These are phyloP conservation scores for Chalciporus chontae DNA, from an alignment of 768 basidiomycete genomes.

Conservation along the genomic window DNA sequence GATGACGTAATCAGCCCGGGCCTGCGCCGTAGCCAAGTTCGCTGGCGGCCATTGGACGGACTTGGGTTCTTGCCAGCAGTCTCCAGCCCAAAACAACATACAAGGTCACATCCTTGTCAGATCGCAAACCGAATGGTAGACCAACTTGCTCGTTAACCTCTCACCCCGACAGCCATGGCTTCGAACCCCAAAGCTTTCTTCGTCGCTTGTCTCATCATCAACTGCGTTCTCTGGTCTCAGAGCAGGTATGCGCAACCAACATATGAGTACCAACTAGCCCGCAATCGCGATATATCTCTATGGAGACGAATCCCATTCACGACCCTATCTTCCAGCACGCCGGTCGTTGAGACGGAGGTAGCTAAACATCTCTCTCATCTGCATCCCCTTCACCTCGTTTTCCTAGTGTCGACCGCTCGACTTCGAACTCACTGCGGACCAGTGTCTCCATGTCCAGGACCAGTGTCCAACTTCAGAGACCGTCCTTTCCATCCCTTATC, in stretches of 20 bases:
- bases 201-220: conserved; percentile 48
- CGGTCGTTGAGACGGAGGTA: conserved; percentile 9
- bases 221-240: conserved; percentile 65
- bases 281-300: background rate
- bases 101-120: background rate
- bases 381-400: background rate
- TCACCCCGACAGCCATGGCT: conserved; percentile 38
- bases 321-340: background rate
- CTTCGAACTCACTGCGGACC: conserved; percentile 42
- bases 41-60: too few species aligned
- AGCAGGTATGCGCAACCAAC: conserved; percentile 43
- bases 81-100: background rate
- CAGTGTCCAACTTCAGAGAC: conserved; percentile 59
- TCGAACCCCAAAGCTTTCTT: conserved; percentile 48
- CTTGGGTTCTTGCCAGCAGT: background rate
- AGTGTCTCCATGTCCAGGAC: conserved; percentile 62
- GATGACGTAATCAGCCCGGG: conserved; percentile 14
- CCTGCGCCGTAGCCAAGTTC: too few species aligned
- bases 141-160: conserved; percentile 2
- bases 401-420: conserved; percentile 64
- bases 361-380: background rate
- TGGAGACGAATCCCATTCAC: conserved; percentile 10
- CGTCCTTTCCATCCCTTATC: conserved; percentile 67
- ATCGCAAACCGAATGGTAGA: background rate
- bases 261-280: conserved; percentile 5